Base-by-base conservation (phyloP, 345 rosid genomes). In the Carallia brachiata region DNA sequence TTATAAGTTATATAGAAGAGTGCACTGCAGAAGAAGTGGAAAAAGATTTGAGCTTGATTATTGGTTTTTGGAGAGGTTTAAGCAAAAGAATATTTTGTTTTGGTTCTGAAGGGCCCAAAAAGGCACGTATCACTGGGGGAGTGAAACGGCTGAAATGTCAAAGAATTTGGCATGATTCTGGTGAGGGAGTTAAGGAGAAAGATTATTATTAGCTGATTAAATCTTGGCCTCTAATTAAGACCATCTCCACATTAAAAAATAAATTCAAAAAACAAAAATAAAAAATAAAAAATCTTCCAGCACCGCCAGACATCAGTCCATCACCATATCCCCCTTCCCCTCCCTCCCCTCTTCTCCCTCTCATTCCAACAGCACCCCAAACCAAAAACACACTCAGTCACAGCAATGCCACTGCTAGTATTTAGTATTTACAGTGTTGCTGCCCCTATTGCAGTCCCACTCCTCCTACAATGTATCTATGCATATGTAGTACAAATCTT, bases 131-230 rank as follows among this genome's bases (percentile, higher is more conserved):
- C 58, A 62, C 12, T 30, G 34, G 61, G 39, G 63, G 34, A 67
- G 40, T n/a, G 72, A 65, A 71, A 77, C 61, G 75, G 81, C 71
- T 40, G 72, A 70, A 73, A 67, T 40, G 68, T 55, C 63, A 63
- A 65, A 80, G 78, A 75, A 50, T 44, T 54, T 23, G 75, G 80
- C 84, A 80, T 76, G 83, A 82, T 76, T 82, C 73, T 39, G 73
- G 72, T 8, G 80, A 77, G 84, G 8, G 75, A 82, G 83, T 82
- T 65, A 78, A 74, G 78, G 83, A 23, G 65, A 34, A 23, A 59
- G 7, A 16, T 60, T 32, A 27, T 19, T 18, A 28, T 60, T 0
- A 16, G 32, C 30, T 19, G 37, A 74, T 63, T 3, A 62, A 62
- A 23, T 63, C 65, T 40, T 16, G 68, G 52, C 31, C 73, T 63